Evolutionary conservation across 768 basidiomycete genomes (phyloP).

Genomic region (Boletus subcaerulescens): DNA sequence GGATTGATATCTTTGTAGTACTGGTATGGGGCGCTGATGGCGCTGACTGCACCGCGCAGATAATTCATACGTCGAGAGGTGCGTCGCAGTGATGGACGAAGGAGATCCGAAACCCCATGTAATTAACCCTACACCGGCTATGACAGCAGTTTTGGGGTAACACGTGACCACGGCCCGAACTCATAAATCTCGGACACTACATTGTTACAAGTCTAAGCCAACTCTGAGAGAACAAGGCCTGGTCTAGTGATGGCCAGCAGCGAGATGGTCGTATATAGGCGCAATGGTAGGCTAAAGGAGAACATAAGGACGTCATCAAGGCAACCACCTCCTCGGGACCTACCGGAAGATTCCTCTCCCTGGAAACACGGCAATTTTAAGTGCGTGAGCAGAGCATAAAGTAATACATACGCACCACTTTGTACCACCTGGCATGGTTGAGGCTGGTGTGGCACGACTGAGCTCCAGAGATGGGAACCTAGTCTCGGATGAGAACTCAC

Average conservation of each 20-base stretch:
- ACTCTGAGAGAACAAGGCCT: neutral
- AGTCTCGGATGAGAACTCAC: slow-evolving; percentile 49
- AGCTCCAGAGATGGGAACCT: slow-evolving; percentile 1
- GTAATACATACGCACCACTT: slow-evolving; percentile 70
- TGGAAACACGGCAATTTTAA: slow-evolving; percentile 22
- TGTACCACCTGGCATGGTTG: slow-evolving; percentile 85
- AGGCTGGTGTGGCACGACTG: slow-evolving; percentile 45
- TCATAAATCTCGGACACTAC: neutral
- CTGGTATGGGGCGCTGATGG: slow-evolving; percentile 82
- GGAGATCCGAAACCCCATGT: slow-evolving; percentile 2
- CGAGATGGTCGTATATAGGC: slow-evolving; percentile 61
- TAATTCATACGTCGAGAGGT: slow-evolving; percentile 63
- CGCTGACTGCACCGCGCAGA: slow-evolving; percentile 79
- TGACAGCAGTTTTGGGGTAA: slow-evolving; percentile 12
- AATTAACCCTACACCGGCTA: slow-evolving; percentile 12
- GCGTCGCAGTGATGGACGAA: neutral
- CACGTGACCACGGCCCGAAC: slow-evolving; percentile 16
- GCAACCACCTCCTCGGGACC: slow-evolving; percentile 24
- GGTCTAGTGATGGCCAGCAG: slow-evolving; percentile 32
- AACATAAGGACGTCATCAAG: neutral
- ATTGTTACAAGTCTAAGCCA: neutral
- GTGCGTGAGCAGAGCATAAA: neutral
- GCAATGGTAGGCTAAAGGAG: slow-evolving; percentile 53
- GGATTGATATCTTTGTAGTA: slow-evolving; percentile 96
- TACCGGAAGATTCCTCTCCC: slow-evolving; percentile 85